Evolutionary conservation across 1,284 basidiomycete species (phyloP), one percentile per base, ranked within the genome.

Genomic region (Coniophora puteana): DNA sequence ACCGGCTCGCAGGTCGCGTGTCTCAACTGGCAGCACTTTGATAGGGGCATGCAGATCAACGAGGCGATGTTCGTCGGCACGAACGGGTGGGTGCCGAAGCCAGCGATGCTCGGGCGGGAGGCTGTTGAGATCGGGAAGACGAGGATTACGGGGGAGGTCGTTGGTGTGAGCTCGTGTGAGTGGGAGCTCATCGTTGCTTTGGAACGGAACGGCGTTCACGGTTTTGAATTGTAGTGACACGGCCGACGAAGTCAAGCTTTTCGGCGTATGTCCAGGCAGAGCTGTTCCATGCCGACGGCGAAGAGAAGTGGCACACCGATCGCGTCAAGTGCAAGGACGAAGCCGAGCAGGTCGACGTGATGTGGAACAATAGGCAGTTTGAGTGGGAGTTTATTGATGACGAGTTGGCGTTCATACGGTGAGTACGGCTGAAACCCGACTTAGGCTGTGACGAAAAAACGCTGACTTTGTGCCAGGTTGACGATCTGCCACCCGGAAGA

Each of bases 51-150:
- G 68, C 71, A 75, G 47, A 54, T 83, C 26, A 81, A 82, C 47
- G 81, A 81, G 52, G 80, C 71, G 0, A 69, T 84, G 66, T 85
- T 84, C 51, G 68, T 68, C 1, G 80, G 75, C 0, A 76, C 69
- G 2, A 54, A 61, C 4, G 81, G 81, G 0, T 84, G 74, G 71
- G 72, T 78, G 0, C 57, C 70, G 31, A 80, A 80, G 49, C 80
- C 69, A 3, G 41, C 50, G 5, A 30, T 18, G 8, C 30, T 24
- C 6, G 24, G 12, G 24, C 18, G 29, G 5, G 29, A 21, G 10
- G 33, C 59, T 22, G 52, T 45, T 38, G 58, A 64, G 54, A 47
- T 43, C 43, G 57, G 31, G 13, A 48, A 38, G 38, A 46, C 49
- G 48, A 51, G 43, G 52, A 49, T 58, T 37, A 50, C 36, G 17